These are phyloP conservation scores for Basipetospora chlamydospora DNA, from an alignment of 2,329 filamentous ascomycete species.

Conservation along the genomic window DNA sequence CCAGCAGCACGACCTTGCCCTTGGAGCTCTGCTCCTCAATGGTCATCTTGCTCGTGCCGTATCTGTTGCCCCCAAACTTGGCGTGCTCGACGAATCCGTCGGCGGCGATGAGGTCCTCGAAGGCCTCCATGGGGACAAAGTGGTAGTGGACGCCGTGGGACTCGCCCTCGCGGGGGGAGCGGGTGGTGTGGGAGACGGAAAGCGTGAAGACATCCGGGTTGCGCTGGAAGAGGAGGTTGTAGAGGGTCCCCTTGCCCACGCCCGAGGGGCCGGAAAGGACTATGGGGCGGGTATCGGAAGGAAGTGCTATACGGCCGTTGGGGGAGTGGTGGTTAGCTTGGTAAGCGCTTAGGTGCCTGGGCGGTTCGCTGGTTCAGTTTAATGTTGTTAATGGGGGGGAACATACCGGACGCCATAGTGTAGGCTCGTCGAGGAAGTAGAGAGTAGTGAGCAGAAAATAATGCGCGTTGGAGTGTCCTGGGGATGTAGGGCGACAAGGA, in stretches of 20 bases:
- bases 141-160: slow-evolving; percentile 67
- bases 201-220: slow-evolving; percentile 37
- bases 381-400: too few species aligned
- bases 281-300: slow-evolving; percentile 46
- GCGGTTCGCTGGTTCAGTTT: too few species aligned
- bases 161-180: slow-evolving; percentile 61
- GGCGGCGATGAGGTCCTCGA: slow-evolving; percentile 50
- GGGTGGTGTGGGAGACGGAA: slow-evolving; percentile 65
- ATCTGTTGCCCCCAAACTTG: slow-evolving; percentile 71
- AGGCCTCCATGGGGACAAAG: slow-evolving; percentile 53
- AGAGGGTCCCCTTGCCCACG: slow-evolving; percentile 69
- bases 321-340: too few species aligned
- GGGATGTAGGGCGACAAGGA: too few species aligned
- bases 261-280: slow-evolving; percentile 71
- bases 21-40: slow-evolving; percentile 60
- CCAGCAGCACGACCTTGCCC: slow-evolving; percentile 65
- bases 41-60: slow-evolving; percentile 70
- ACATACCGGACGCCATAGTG: too few species aligned
- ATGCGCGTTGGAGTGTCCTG: too few species aligned
- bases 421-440: too few species aligned
- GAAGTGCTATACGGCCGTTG: slow-evolving; percentile 10
- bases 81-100: slow-evolving; percentile 77
- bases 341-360: too few species aligned
- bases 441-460: too few species aligned
- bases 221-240: slow-evolving; percentile 50